A percentile compares a stretch with the other conserved stretches of the same genome.
Conservation (phyloP, 164 flowering plant genomes). For the Tinospora cordifolia region DNA sequence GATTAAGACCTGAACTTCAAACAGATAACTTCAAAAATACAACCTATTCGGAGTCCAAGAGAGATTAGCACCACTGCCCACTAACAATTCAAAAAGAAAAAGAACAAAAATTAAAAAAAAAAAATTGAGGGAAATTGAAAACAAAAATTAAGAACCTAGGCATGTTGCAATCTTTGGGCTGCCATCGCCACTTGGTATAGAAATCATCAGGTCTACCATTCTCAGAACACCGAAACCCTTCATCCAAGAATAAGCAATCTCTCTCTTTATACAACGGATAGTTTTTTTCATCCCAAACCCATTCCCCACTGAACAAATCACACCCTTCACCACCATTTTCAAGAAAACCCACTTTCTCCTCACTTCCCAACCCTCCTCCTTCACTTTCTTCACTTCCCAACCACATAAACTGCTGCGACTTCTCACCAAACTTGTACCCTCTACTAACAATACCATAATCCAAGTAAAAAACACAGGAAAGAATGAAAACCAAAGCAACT, state of each 20-base stretch:
- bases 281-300: constrained; percentile 86
- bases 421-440: constrained; percentile 6
- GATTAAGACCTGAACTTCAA: background rate
- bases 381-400: constrained; percentile 13
- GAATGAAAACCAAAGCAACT: constrained; percentile 22
- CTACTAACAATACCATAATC: constrained; percentile 26
- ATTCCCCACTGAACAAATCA: constrained; percentile 68
- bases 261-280: constrained; percentile 60
- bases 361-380: constrained; percentile 8
- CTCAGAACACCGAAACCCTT: constrained; percentile 73
- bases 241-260: constrained; percentile 58
- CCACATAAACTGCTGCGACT: constrained; percentile 11
- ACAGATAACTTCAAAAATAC: background rate
- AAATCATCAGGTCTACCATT: constrained; percentile 75
- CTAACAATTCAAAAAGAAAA: background rate
- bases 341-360: constrained; percentile 31
- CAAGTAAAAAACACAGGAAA: constrained; percentile 39
- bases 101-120: constrained; percentile 14
- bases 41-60: background rate
- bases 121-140: no score
- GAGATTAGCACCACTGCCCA: background rate
- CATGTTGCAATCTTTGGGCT: constrained; percentile 70
- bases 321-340: constrained; percentile 40
- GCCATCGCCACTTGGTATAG: constrained; percentile 91
- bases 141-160: constrained; percentile 49